These are phyloP conservation scores for Extremus antarcticus DNA, from an alignment of 495 filamentous ascomycete genomes.

Conservation along the genomic window DNA sequence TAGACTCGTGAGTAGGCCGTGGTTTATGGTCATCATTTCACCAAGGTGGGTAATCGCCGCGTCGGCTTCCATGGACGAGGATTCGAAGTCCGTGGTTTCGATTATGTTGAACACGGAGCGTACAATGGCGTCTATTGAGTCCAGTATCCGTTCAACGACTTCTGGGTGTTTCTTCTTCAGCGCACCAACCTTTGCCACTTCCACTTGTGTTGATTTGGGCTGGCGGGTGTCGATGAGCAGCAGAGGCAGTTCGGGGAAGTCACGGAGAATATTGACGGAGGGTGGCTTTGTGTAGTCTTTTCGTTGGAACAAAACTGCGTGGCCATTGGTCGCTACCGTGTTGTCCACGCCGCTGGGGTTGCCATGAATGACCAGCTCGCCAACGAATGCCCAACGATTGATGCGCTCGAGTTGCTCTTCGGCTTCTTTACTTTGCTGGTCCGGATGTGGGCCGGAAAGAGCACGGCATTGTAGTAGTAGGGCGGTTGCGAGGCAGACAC, in stretches of 20 bases:
- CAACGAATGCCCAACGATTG: constrained; percentile 94
- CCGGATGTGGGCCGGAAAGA: constrained; percentile 75
- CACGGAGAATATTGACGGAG: constrained; percentile 58
- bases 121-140: constrained; percentile 74
- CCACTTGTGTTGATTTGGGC: constrained; percentile 64
- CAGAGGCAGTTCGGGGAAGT: constrained; percentile 83
- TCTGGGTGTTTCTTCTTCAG: constrained; percentile 58
- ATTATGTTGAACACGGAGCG: constrained; percentile 63
- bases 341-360: constrained; percentile 96
- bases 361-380: constrained; percentile 92
- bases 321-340: constrained; percentile 86
- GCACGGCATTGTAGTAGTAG: constrained; percentile 80
- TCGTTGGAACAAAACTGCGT: constrained; percentile 82
- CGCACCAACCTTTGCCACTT: constrained; percentile 75
- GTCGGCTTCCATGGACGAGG: constrained; percentile 42
- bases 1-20: constrained; percentile 75
- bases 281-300: constrained; percentile 69
- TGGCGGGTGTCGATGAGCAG: constrained; percentile 81
- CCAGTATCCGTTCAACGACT: constrained; percentile 65
- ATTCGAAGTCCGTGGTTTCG: constrained; percentile 49
- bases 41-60: constrained; percentile 59
- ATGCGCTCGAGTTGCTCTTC: constrained; percentile 81
- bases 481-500: constrained; percentile 79
- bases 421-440: constrained; percentile 72
- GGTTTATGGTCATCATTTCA: constrained; percentile 82